These are phyloP conservation scores for Trametes maxima DNA, from an alignment of 768 basidiomycete genomes.

Conservation along the genomic window DNA sequence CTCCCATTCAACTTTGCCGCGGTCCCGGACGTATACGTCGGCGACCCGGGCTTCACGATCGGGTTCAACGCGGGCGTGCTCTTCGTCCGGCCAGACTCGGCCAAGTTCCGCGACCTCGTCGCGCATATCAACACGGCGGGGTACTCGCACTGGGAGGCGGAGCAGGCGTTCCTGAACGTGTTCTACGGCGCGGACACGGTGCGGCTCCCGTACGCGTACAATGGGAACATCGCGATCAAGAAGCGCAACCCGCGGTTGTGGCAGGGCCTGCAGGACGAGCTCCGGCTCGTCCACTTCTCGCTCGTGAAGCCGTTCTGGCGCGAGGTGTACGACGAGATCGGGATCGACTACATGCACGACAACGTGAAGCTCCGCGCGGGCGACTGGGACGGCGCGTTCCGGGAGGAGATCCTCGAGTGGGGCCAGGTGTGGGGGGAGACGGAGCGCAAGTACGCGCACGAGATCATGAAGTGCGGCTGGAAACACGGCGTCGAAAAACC, in stretches of 20 bases:
- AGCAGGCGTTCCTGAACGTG: constrained; percentile 42
- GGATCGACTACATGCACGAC: constrained; percentile 22
- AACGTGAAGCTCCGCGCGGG: constrained; percentile 22
- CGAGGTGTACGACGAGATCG: constrained; percentile 21
- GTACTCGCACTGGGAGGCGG: constrained; percentile 36
- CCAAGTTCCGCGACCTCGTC: constrained; percentile 32
- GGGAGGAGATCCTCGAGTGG: constrained; percentile 39
- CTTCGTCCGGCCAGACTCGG: constrained; percentile 32
- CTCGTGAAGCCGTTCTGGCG: constrained; percentile 31
- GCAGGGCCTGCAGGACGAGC: constrained; percentile 34
- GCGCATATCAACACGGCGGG: constrained; percentile 35
- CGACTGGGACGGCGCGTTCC: constrained; percentile 27
- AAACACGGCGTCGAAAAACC: constrained; percentile 1
- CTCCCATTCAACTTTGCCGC: constrained; percentile 43
- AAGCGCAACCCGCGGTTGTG: constrained; percentile 34
- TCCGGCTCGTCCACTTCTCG: constrained; percentile 42
- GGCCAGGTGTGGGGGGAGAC: constrained; percentile 34
- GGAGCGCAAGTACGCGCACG: constrained; percentile 14
- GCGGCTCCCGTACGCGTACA: constrained; percentile 41
- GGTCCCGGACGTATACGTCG: constrained; percentile 39
- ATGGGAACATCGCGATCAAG: constrained; percentile 42
- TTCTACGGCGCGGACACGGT: constrained; percentile 38
- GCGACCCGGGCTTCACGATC: constrained; percentile 35
- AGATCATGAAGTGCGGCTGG: constrained; percentile 8
- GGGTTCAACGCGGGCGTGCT: constrained; percentile 43